Base-by-base conservation (phyloP, 1,284 basidiomycete genomes). In the Ustilago nuda region DNA sequence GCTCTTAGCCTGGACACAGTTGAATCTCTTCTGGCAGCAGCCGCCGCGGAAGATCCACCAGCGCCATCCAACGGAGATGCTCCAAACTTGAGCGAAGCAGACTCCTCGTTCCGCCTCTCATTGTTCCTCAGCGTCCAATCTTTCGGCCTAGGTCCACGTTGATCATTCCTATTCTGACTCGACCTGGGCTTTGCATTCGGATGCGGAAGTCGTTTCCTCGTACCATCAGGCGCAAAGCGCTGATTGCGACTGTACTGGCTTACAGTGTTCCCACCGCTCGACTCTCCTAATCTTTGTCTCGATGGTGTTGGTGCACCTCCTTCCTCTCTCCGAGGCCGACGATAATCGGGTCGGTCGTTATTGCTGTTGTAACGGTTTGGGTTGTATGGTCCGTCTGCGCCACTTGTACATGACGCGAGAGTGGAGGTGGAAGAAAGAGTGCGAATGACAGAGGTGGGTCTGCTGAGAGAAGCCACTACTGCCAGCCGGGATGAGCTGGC, bases 201-300 rank as follows among this genome's bases (percentile, higher is more conserved):
- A 62, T 69, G 66, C 4, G 72, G 72, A 19, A 74, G 37, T 0
- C 72, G 72, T 53, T 74, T 74, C 23, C 72, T 56, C 11, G 65
- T 65, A 12, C 72, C 72, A 17, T 74, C 72, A 1, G 72, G 59
- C 0, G 62, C 61, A 19, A 74, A 74, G 30, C 72, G 58, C 45
- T 74, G 66, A 19, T 69, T 74, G 53, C 72, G 66, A n/a, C 72
- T 68, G 53, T 65, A 74, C 48, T 66, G 64, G 32, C 39, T 30
- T 17, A 72, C 70, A 0, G 64, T 19, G 30, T 63, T 67, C 43
- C 61, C 70, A 23, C 43, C 33, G 12, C 36, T 65, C n/a, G 54
- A 33, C 1, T 55, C 59, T 17, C 51, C 59, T 8, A 45, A 65
- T 8, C 68, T 55, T 12, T 60, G 68, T 33, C 52, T 51, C 1